These are phyloP conservation scores for Paraleonurus japonicus DNA, from an alignment of 257 asterid genomes.

Conservation along the genomic window DNA sequence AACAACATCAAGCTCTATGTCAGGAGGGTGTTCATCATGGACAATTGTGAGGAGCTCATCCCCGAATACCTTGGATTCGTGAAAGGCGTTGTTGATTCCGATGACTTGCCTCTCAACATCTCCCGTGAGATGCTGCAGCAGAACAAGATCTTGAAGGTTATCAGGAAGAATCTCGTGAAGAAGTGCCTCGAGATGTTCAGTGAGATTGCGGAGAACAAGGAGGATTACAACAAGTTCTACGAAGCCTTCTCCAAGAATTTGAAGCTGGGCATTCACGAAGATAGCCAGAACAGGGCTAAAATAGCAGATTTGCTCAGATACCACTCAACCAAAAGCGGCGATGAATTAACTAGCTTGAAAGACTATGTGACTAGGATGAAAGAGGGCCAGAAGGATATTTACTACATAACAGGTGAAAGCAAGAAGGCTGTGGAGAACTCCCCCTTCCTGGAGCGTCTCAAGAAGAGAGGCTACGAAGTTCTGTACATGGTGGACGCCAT, in stretches of 20 bases:
- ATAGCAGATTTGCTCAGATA: not conserved
- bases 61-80: not conserved
- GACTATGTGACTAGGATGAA: not conserved
- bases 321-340: not conserved
- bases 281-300: not conserved
- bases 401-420: not conserved
- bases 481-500: not conserved
- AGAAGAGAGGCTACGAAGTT: not conserved
- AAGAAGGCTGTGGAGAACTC: not conserved
- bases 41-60: not conserved
- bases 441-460: not conserved
- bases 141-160: not conserved
- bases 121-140: not conserved
- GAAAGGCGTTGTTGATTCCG: not conserved
- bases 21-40: not conserved
- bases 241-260: not conserved
- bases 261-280: not conserved
- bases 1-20: not conserved
- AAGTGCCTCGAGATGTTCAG: not conserved
- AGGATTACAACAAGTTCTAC: not conserved
- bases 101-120: not conserved
- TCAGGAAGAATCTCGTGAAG: not conserved
- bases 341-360: not conserved
- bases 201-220: not conserved
- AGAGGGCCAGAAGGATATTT: not conserved